Base-by-base conservation (phyloP, 768 basidiomycete genomes). In the Rhizopogon vesiculosus region DNA sequence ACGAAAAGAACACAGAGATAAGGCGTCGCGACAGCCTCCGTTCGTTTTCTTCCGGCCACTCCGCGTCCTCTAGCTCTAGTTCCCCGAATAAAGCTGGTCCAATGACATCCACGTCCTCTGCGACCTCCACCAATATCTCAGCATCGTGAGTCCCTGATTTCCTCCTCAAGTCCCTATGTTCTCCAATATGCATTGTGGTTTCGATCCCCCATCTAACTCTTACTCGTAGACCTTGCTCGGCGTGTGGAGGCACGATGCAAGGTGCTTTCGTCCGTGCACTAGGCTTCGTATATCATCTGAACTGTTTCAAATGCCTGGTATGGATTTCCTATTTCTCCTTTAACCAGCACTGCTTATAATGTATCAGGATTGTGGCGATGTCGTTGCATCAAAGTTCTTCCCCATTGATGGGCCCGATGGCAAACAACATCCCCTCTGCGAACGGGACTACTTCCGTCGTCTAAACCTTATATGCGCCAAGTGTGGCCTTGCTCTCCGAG, bases 381-480 rank as follows among this genome's bases (percentile, higher is more conserved):
- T 98, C 45, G 97, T 99, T 42, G 97, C 97, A 29, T 90, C 91
- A 58, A 99, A 98, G 71, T 99, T 99, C 77, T 99, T 99, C 72
- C 96, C 97, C 18, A 91, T 98, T 64, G 96, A 98, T 66, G 92
- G 93, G 1, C 79, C 85, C 45, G 93, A 93, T 64, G 85, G 88
- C 58, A 88, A 83, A 68, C 94, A 93, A 64, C 85, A 88, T 58
- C 96, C 97, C 29, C 81, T 99, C n/a, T 99, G 97, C 72, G 97
- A 99, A 77, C 82, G 91, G 58, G 97, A 99, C 70, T 99, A 98
- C 73, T 99, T 99, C 73, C 85, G 93, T 62, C 84, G 97, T 54
- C 80, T 99, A 53, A 93, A 93, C 72, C 82, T 99, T 64, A 94
- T 99, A 59, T 99, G 97, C 70, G 91, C 88, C 45, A 96, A 97